Evolutionary conservation across 2,329 filamentous ascomycete genomes (phyloP).

Genomic region (Clonostachys sp.): DNA sequence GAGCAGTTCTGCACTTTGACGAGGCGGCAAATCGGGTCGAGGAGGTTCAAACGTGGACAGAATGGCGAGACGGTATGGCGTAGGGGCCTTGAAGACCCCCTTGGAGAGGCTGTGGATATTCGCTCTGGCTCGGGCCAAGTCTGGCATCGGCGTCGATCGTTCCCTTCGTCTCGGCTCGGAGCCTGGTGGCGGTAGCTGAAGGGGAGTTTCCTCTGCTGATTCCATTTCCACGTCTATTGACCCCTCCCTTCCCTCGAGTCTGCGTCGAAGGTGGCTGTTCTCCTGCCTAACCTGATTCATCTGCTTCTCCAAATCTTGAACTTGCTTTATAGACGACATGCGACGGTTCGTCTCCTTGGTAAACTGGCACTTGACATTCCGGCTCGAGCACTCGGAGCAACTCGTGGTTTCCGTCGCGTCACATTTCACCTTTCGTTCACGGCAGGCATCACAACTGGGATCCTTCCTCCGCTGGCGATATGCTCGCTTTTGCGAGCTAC

Average conservation of each 20-base stretch:
- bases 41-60: slow-evolving; percentile 45
- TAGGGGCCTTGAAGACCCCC: slow-evolving; percentile 76
- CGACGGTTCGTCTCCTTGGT: slow-evolving; percentile 97
- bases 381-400: slow-evolving; percentile 94
- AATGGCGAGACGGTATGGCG: slow-evolving; percentile 53
- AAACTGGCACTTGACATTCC: slow-evolving; percentile 96
- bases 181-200: slow-evolving; percentile 61
- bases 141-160: slow-evolving; percentile 56
- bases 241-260: slow-evolving; percentile 47
- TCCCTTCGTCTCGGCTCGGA: slow-evolving; percentile 61
- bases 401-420: slow-evolving; percentile 95
- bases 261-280: slow-evolving; percentile 67
- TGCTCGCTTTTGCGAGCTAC: slow-evolving; percentile 79
- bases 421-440: slow-evolving; percentile 82
- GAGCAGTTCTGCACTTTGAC: slow-evolving; percentile 65
- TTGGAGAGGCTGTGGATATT: slow-evolving; percentile 71
- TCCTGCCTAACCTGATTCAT: slow-evolving; percentile 76
- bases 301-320: slow-evolving; percentile 94
- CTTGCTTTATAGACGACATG: slow-evolving; percentile 99
- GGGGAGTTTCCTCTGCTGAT: slow-evolving; percentile 39
- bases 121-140: slow-evolving; percentile 66
- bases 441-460: slow-evolving; percentile 94
- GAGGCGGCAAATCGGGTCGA: slow-evolving; percentile 65
- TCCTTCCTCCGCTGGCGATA: slow-evolving; percentile 95
- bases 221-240: slow-evolving; percentile 45